Conservation (phyloP, 2,329 filamentous ascomycete species). For the Neofusicoccum laricinum region DNA sequence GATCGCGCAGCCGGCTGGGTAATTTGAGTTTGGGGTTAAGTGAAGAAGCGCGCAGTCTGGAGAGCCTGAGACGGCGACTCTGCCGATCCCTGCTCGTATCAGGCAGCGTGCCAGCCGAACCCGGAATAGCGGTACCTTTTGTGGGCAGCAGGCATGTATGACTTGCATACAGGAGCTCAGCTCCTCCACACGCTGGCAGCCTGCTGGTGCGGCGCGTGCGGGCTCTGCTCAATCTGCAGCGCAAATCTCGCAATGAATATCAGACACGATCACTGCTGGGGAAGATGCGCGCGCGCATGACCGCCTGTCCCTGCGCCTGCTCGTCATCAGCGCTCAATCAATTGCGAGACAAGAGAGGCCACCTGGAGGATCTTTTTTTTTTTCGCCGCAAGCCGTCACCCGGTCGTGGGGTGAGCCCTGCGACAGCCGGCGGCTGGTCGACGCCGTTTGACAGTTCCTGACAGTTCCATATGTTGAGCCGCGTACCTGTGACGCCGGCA, state of each 20-base stretch:
- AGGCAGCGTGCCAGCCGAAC: slow-evolving; percentile 1
- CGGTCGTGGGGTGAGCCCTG: background rate
- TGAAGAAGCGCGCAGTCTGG: background rate
- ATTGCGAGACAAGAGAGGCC: background rate
- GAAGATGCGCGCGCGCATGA: slow-evolving; percentile 11
- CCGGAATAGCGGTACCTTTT: slow-evolving; percentile 1
- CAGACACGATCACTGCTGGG: slow-evolving; percentile 10
- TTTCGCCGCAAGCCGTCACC: background rate
- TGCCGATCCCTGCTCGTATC: slow-evolving; percentile 7
- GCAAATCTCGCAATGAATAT: slow-evolving; percentile 15
- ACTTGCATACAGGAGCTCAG: slow-evolving; percentile 7
- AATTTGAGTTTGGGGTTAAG: slow-evolving; percentile 10
- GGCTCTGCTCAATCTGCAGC: background rate
- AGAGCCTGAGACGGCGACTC: background rate
- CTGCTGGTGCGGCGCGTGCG: background rate
- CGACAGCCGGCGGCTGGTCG: background rate
- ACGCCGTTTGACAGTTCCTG: background rate
- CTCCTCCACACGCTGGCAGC: background rate
- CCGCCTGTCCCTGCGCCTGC: background rate
- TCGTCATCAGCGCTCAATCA: slow-evolving; percentile 6
- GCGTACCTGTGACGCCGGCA: background rate
- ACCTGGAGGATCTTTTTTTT: background rate
- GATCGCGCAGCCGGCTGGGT: background rate
- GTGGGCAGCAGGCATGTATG: slow-evolving; percentile 6
- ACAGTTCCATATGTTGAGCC: background rate